Conservation (phyloP, 768 basidiomycete species). For the Suillus spraguei region DNA sequence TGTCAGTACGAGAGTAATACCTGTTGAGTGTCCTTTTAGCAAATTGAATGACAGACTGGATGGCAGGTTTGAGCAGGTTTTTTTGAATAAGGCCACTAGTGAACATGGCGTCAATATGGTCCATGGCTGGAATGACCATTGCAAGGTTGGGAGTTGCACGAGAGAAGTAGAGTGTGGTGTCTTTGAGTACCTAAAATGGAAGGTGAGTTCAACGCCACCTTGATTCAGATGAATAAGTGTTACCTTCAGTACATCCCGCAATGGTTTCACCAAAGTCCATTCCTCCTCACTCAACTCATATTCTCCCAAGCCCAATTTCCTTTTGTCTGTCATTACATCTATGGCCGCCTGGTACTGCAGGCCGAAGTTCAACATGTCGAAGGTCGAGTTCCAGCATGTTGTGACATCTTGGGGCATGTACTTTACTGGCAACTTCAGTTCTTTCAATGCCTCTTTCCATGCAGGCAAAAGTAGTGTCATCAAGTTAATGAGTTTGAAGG, state of each 20-base stretch:
- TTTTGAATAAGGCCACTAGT: constrained; percentile 25
- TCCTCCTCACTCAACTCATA: constrained; percentile 17
- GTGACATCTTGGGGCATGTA: too few species aligned
- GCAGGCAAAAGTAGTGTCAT: constrained; percentile 25
- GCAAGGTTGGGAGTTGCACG: too few species aligned
- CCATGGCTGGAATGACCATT: too few species aligned
- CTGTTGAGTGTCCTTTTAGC: too few species aligned
- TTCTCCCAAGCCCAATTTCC: constrained; percentile 16
- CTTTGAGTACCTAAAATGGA: constrained; percentile 6
- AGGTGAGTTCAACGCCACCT: too few species aligned
- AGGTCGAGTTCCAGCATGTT: too few species aligned
- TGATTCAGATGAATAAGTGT: too few species aligned
- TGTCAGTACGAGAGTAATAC: too few species aligned
- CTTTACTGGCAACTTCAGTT: constrained; percentile 10
- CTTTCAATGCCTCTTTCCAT: constrained; percentile 20
- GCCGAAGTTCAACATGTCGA: too few species aligned
- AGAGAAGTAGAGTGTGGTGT: too few species aligned
- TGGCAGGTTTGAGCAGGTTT: not conserved
- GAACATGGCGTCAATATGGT: constrained; percentile 7
- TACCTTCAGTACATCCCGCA: constrained; percentile 24
- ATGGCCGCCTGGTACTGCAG: constrained; percentile 23
- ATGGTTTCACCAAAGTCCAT: constrained; percentile 28
- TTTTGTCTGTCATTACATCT: constrained; percentile 21
- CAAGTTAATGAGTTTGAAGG: constrained; percentile 24
- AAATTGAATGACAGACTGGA: too few species aligned